These are phyloP conservation scores for Cardamine chenopodiifolia DNA, from an alignment of 345 rosid species.

Conservation along the genomic window DNA sequence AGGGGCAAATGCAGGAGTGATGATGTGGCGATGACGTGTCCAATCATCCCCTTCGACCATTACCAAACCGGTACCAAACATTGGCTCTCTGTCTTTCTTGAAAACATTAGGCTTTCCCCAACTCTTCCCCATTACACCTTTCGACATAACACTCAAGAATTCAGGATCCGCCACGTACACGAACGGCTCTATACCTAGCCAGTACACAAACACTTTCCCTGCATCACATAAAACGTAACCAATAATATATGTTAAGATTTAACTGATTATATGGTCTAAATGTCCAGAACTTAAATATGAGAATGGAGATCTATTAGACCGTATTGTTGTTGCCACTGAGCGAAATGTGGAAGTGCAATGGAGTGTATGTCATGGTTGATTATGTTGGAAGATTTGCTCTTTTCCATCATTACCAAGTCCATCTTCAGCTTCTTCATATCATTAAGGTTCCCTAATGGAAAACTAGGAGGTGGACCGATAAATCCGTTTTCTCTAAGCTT, in stretches of 20 bases:
- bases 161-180: slow-evolving; percentile 87
- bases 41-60: slow-evolving; percentile 95
- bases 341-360: slow-evolving; percentile 71
- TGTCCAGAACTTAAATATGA: background rate
- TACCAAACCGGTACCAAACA: slow-evolving; percentile 84
- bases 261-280: background rate
- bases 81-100: slow-evolving; percentile 81
- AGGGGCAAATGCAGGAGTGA: slow-evolving; percentile 84
- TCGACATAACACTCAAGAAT: slow-evolving; percentile 71
- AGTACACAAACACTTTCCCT: slow-evolving; percentile 92
- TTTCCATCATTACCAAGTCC: slow-evolving; percentile 22
- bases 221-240: slow-evolving; percentile 28
- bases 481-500: slow-evolving; percentile 72
- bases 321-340: slow-evolving; percentile 75
- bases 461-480: slow-evolving; percentile 71
- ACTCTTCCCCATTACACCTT: slow-evolving; percentile 83
- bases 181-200: slow-evolving; percentile 96
- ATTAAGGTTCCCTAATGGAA: slow-evolving; percentile 75
- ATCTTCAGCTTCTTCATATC: slow-evolving; percentile 58
- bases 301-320: slow-evolving; percentile 41
- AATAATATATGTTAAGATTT: background rate
- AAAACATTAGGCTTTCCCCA: slow-evolving; percentile 94
- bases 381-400: slow-evolving; percentile 28
- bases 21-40: slow-evolving; percentile 88
- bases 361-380: slow-evolving; percentile 85